A percentile compares a stretch with the other conserved stretches of the same genome.
Evolutionary conservation across 2,329 filamentous ascomycete species (phyloP).

Genomic region (Knufia petricola): DNA sequence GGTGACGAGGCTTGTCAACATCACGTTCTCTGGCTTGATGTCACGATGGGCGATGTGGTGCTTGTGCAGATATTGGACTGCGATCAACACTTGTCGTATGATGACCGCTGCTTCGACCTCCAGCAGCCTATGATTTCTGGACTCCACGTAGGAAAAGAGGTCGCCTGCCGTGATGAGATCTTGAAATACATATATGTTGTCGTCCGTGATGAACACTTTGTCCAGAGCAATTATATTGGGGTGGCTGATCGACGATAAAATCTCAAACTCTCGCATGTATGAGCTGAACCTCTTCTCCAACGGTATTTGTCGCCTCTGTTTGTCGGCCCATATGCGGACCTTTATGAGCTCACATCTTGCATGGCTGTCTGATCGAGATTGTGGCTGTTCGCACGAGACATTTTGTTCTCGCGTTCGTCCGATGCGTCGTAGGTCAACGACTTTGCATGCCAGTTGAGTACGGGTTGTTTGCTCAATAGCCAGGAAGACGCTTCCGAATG

Average conservation of each 20-base stretch:
- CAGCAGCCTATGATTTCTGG: constrained; percentile 36
- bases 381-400: constrained; percentile 9
- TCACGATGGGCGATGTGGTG: constrained; percentile 51
- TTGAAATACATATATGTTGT: constrained; percentile 52
- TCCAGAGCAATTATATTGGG: constrained; percentile 52
- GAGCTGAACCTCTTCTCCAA: constrained; percentile 26
- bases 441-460: constrained; percentile 37
- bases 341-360: constrained; percentile 13
- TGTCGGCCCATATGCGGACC: constrained; percentile 16
- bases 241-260: constrained; percentile 46
- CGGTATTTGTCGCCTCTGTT: constrained; percentile 18
- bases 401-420: constrained; percentile 11
- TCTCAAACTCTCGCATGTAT: constrained; percentile 33
- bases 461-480: constrained; percentile 26
- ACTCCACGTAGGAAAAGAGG: constrained; percentile 49
- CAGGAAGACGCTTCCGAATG: constrained; percentile 36
- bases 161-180: constrained; percentile 53
- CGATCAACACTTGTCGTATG: constrained; percentile 46
- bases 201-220: constrained; percentile 44
- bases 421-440: constrained; percentile 31
- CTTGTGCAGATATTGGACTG: constrained; percentile 49
- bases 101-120: constrained; percentile 47
- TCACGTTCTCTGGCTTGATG: constrained; percentile 54
- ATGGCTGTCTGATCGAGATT: constrained; percentile 18
- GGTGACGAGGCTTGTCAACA: constrained; percentile 45